Evolutionary conservation across 176 grass and related monocot species (phyloP).

Genomic region (Musa itinerans): DNA sequence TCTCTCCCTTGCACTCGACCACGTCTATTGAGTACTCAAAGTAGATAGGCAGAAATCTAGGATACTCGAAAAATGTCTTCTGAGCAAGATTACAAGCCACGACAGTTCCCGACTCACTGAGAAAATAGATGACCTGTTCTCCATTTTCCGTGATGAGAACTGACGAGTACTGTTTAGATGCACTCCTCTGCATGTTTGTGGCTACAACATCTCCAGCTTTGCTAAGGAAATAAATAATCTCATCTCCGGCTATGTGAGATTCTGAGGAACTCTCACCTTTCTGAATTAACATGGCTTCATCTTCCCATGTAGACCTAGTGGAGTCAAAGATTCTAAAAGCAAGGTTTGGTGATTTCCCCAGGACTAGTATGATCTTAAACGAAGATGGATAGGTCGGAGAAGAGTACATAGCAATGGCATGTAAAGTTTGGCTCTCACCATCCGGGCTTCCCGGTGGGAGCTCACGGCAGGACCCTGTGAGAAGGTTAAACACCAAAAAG

Average conservation of each 20-base stretch:
- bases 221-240: conserved; percentile 62
- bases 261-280: conserved; percentile 22
- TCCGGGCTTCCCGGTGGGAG: conserved; percentile 29
- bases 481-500: conserved; percentile 59
- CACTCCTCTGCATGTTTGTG: conserved; percentile 56
- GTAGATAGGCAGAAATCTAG: conserved; percentile 44
- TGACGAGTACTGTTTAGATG: conserved; percentile 54
- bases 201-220: conserved; percentile 75
- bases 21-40: conserved; percentile 88
- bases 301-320: conserved; percentile 34
- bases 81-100: conserved; percentile 50
- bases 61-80: conserved; percentile 47
- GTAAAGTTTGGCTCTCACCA: conserved; percentile 18
- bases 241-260: conserved; percentile 19
- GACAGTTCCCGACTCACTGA: conserved; percentile 49
- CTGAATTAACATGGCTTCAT: conserved; percentile 26
- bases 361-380: conserved; percentile 52
- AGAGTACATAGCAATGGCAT: conserved; percentile 55
- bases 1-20: conserved; percentile 44
- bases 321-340: conserved; percentile 45
- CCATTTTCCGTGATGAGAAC: conserved; percentile 25
- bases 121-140: conserved; percentile 54
- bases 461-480: conserved; percentile 49
- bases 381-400: conserved; percentile 15
- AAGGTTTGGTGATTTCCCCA: conserved; percentile 48